These are phyloP conservation scores for Lentinula guzmanii DNA, from an alignment of 768 basidiomycete species.

Conservation along the genomic window DNA sequence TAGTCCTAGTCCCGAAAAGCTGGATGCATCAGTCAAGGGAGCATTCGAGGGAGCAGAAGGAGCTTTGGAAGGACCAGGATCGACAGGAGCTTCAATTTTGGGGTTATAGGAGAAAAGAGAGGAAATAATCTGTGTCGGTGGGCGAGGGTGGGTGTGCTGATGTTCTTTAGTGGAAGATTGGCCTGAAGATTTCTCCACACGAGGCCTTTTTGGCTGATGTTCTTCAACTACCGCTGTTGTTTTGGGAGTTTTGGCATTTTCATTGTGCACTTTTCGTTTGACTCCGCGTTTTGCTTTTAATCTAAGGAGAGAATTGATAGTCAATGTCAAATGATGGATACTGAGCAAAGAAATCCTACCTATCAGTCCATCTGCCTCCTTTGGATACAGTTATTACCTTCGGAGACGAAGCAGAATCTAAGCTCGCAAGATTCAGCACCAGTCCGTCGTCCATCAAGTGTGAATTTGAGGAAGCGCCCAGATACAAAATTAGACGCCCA, in stretches of 20 bases:
- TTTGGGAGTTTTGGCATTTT: conserved; percentile 19
- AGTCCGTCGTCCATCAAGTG: conserved; percentile 43
- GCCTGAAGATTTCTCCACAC: conserved; percentile 15
- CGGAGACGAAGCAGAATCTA: conserved; percentile 22
- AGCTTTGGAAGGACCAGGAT: conserved; percentile 16
- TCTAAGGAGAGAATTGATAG: conserved; percentile 30
- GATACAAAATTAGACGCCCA: background rate
- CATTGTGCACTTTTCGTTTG: conserved; percentile 48
- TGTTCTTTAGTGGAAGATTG: conserved; percentile 13
- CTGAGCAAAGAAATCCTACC: conserved; percentile 32
- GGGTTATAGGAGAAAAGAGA: conserved; percentile 87
- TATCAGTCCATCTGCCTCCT: conserved; percentile 72
- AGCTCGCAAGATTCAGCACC: conserved; percentile 62
- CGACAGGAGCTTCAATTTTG: conserved; percentile 42
- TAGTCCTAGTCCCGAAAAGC: conserved; percentile 79
- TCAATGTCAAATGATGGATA: background rate
- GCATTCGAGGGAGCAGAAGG: conserved; percentile 71
- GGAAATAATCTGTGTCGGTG: conserved; percentile 67
- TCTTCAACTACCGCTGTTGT: conserved; percentile 17
- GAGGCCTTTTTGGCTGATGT: conserved; percentile 44
- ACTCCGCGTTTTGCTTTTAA: conserved; percentile 68
- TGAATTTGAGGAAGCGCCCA: background rate
- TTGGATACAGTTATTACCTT: conserved; percentile 32
- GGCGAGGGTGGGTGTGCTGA: conserved; percentile 16
- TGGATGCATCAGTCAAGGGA: conserved; percentile 66